Conservation (phyloP, 495 filamentous ascomycete species). For the Aspergillus asperescens region DNA sequence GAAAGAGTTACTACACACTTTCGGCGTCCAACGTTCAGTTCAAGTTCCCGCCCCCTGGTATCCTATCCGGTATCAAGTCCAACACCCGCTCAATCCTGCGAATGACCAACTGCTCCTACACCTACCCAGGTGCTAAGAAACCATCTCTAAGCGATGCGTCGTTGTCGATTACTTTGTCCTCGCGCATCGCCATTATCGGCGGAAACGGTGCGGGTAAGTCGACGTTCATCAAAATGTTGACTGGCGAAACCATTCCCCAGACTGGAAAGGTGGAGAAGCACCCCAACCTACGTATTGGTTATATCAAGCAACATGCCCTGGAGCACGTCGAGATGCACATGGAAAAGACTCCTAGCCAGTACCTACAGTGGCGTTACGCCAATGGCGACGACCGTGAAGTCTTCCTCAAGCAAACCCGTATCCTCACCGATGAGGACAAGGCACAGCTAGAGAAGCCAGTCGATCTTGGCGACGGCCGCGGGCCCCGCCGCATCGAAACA, state of each 20-base stretch:
- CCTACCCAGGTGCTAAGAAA: conserved; percentile 80
- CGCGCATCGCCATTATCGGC: conserved; percentile 91
- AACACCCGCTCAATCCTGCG: conserved; percentile 87
- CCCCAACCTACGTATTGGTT: conserved; percentile 96
- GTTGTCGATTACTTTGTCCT: conserved; percentile 80
- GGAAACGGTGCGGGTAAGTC: conserved; percentile 98
- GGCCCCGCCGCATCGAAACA: conserved; percentile 71
- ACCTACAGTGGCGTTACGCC: conserved; percentile 97
- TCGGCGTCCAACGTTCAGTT: conserved; percentile 86
- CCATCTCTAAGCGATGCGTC: conserved; percentile 85
- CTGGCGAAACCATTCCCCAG: conserved; percentile 89
- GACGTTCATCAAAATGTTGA: conserved; percentile 94
- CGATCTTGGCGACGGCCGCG: conserved; percentile 76
- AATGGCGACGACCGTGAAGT: conserved; percentile 97
- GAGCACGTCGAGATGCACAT: conserved; percentile 99
- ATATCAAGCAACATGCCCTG: conserved; percentile 98
- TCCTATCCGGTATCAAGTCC: conserved; percentile 92
- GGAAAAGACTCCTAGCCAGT: conserved; percentile 98
- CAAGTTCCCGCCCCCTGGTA: conserved; percentile 95
- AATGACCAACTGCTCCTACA: conserved; percentile 86
- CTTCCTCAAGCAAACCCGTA: conserved; percentile 92
- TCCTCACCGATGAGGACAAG: conserved; percentile 77
- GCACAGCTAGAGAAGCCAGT: conserved; percentile 86
- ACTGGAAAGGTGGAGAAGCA: conserved; percentile 93
- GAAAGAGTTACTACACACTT: conserved; percentile 96